These are phyloP conservation scores for Populus davidiana DNA, from an alignment of 345 rosid genomes.

Conservation along the genomic window DNA sequence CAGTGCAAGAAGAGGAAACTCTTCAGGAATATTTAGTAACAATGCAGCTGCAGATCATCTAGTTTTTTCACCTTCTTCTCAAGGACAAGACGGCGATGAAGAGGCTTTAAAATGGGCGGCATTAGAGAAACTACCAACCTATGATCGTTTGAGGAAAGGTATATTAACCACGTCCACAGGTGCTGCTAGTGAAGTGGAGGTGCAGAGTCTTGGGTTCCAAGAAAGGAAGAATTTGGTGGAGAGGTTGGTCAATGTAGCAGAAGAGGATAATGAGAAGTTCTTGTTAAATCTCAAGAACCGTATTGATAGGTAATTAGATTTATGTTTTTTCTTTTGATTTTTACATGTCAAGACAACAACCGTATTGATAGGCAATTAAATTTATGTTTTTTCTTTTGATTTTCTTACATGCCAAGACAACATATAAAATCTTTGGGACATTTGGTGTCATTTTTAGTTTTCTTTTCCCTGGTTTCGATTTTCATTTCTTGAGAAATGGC, in stretches of 20 bases:
- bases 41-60: not conserved
- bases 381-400: not conserved
- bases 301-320: conserved; percentile 22
- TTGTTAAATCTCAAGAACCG: conserved; percentile 36
- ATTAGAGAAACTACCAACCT: conserved; percentile 14
- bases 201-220: conserved; percentile 26
- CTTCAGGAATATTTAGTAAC: not conserved
- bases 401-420: too few species aligned
- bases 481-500: too few species aligned
- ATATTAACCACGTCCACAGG: conserved; percentile 2
- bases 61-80: not conserved
- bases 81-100: conserved; percentile 14
- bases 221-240: conserved; percentile 40
- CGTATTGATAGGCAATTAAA: conserved; percentile 29
- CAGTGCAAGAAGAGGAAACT: conserved; percentile 4
- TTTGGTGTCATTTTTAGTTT: too few species aligned
- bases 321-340: not conserved
- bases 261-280: conserved; percentile 45
- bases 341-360: not conserved
- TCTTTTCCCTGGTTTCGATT: too few species aligned
- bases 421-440: too few species aligned
- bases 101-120: conserved; percentile 21
- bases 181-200: conserved; percentile 14
- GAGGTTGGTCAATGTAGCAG: conserved; percentile 32
- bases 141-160: conserved; percentile 16